Evolutionary conservation across 2,329 filamentous ascomycete species (phyloP), one percentile per base, ranked within the genome.

Genomic region (Alternaria sp.): DNA sequence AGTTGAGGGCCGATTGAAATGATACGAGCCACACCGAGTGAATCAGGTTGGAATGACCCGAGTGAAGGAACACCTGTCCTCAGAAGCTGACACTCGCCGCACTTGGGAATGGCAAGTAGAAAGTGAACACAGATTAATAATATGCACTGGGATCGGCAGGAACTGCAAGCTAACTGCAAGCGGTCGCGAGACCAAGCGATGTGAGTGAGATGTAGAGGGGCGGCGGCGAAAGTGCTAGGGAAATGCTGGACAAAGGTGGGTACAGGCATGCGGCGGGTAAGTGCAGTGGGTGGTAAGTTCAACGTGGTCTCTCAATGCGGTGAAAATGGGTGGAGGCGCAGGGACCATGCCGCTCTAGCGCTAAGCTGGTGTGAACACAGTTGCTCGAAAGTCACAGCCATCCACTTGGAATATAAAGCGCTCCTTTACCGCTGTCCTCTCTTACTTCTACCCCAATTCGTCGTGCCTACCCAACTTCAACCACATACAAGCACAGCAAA

Each of bases 41-140:
- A 46, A 15, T 46, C 20, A 12, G 21, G 2, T 7, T 26, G 26
- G 41, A 11, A 55, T 15, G 33, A 41, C 18, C 37, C n/a, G 8
- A 14, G 21, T 26, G 33, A 51, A 15, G 44, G 68, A 73, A 74
- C 74, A 76, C 72, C 74, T 76, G 74, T 70, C 74, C 71, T 74
- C 59, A 26, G 49, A 21, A 21, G 43, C 64, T 58, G 57, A 58
- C 28, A 30, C 9, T 23, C 20, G 50, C 30, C 18, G 33, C 45
- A 28, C 25, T 58, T 53, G 58, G 58, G 49, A 45, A 26, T 58
- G 58, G 56, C 50, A 63, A 58, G 59, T 57, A 18, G 50, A 55
- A 61, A 61, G 50, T 53, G 26, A 59, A 11, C 46, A 51, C 63
- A 74, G 61, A 77, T 76, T 77, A 74, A 66, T 71, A 72, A 71